Evolutionary conservation across 176 grass and related monocot genomes (phyloP).

Genomic region (Oryza glaberrima): DNA sequence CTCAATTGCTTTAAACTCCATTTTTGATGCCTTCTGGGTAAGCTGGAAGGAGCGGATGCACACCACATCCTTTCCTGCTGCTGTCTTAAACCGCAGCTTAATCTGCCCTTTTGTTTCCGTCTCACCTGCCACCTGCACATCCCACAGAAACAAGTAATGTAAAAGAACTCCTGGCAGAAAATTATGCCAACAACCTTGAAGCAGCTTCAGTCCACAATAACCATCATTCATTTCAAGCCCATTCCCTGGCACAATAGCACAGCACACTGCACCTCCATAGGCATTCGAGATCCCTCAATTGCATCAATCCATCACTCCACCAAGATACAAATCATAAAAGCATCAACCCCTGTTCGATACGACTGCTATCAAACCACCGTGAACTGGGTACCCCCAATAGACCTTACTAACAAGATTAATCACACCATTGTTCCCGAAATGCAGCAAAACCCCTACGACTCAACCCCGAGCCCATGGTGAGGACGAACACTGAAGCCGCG

Average conservation of each 20-base stretch:
- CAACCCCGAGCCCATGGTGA: background rate
- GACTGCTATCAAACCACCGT: background rate
- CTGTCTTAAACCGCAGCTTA: conserved; percentile 91
- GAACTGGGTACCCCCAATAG: background rate
- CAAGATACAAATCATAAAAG: background rate
- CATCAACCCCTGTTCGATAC: background rate
- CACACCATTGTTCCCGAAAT: background rate
- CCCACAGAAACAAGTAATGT: conserved; percentile 9
- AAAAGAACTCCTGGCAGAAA: background rate
- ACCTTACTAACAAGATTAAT: background rate
- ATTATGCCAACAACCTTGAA: background rate
- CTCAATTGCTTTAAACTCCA: conserved; percentile 99
- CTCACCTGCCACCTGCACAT: conserved; percentile 83
- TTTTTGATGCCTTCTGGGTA: conserved; percentile 96
- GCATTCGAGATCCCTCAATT: background rate
- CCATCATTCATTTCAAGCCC: conserved; percentile 20
- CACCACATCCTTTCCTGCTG: conserved; percentile 93
- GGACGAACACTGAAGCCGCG: background rate
- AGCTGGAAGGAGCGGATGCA: conserved; percentile 98
- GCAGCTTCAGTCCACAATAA: conserved; percentile 6
- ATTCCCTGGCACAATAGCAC: background rate
- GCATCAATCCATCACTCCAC: background rate
- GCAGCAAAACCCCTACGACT: background rate
- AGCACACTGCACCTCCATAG: background rate
- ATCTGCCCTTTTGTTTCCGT: conserved; percentile 93